These are phyloP conservation scores for Fusarium solani-melongenae DNA, from an alignment of 2,329 filamentous ascomycete species.

Conservation along the genomic window DNA sequence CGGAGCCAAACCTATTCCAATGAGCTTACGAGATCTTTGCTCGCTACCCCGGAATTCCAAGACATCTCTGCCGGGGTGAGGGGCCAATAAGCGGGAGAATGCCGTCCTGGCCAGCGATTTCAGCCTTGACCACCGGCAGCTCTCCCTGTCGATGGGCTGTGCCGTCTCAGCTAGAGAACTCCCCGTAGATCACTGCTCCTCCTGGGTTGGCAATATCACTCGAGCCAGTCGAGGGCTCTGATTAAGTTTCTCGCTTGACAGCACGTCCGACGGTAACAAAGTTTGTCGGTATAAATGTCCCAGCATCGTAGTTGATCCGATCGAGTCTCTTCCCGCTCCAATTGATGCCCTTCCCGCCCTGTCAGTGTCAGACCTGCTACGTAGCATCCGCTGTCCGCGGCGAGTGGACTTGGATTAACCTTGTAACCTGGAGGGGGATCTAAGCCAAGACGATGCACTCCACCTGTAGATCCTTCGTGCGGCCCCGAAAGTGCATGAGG, in stretches of 20 bases:
- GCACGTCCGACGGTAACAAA: slow-evolving; percentile 10
- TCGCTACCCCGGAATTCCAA: neutral
- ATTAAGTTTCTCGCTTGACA: slow-evolving; percentile 1
- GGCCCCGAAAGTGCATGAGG: slow-evolving; percentile 7
- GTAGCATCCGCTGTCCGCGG: neutral
- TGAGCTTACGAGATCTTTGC: neutral
- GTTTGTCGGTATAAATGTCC: slow-evolving; percentile 18
- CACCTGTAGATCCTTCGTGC: slow-evolving; percentile 8
- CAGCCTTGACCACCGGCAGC: neutral
- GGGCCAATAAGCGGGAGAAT: neutral
- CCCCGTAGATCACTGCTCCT: slow-evolving; percentile 8
- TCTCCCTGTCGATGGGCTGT: neutral
- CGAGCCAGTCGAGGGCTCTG: neutral
- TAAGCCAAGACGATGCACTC: neutral
- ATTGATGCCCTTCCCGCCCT: slow-evolving; percentile 1
- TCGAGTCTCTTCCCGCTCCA: slow-evolving; percentile 11
- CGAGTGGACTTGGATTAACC: neutral
- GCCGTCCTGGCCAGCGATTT: neutral
- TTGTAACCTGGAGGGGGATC: neutral
- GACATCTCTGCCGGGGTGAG: neutral
- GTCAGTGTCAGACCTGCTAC: neutral
- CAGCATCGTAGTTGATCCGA: slow-evolving; percentile 11
- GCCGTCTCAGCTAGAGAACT: slow-evolving; percentile 26
- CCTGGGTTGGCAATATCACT: neutral
- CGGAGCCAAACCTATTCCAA: neutral